phyloP scores from a whole-genome alignment of 179 eudicot genomes.

The Monotropa hypopitys region DNA sequence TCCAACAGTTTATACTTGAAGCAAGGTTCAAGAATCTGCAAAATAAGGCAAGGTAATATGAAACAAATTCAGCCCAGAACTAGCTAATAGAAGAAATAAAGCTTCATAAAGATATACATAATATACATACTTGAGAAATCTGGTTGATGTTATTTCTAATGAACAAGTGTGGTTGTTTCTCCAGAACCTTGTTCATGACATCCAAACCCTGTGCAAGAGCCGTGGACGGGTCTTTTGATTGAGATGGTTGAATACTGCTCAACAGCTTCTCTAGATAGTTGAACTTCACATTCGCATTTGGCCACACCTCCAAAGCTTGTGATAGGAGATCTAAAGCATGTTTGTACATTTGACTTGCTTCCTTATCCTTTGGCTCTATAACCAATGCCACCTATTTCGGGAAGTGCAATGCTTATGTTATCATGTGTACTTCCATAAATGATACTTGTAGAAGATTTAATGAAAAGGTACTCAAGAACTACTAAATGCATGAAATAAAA shows the following conservation, averaged over 20 bases:
- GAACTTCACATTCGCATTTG: constrained; percentile 97
- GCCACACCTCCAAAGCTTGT: constrained; percentile 98
- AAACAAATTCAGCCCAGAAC: neutral
- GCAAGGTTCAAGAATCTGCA: constrained; percentile 96
- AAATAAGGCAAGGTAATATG: constrained; percentile 10
- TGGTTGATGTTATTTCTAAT: constrained; percentile 86
- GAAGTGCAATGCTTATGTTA: constrained; percentile 4
- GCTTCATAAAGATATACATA: neutral
- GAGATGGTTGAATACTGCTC: constrained; percentile 82
- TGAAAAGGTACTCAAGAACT: neutral
- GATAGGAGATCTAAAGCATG: constrained; percentile 92
- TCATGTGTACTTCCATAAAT: neutral
- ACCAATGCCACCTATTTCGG: constrained; percentile 74
- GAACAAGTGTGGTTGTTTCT: constrained; percentile 95
- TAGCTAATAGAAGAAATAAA: neutral
- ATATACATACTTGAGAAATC: constrained; percentile 69
- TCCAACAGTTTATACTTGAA: constrained; percentile 87
- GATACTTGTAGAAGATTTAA: neutral
- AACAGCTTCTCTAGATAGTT: constrained; percentile 96
- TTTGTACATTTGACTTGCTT: constrained; percentile 88
- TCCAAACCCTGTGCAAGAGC: constrained; percentile 96
- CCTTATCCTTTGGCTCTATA: constrained; percentile 98
- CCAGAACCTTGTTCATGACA: constrained; percentile 96
- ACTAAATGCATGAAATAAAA: neutral
- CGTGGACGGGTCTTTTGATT: constrained; percentile 93